Evolutionary conservation across 2,329 filamentous ascomycete species (phyloP), one percentile per base, ranked within the genome.

Genomic region (Aspergillus viridinutans): DNA sequence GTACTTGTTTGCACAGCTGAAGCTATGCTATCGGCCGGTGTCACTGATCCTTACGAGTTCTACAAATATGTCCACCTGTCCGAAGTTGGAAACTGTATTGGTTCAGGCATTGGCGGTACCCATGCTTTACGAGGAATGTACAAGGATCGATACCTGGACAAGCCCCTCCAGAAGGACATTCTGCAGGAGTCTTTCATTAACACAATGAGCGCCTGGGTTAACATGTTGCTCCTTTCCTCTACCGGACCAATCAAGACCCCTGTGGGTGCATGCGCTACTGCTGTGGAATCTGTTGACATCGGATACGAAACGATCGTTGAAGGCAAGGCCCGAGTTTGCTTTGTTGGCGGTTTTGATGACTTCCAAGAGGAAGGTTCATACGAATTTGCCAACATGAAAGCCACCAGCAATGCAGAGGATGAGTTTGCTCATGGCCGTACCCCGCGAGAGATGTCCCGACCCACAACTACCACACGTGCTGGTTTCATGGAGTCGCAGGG

Each of bases 401-500:
- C 94, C 58, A 99, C 94, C 55, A 97, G 92, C 84, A 99, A 97
- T 72, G 92, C 93, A 26, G 89, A 97, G 60, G 92, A 97, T 66
- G 95, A 38, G 75, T 90, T 99, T 67, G 91, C 87, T 9, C 94
- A 97, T 70, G 94, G 94, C 50, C 90, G 94, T 64, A 97, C 94
- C 51, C 93, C 94, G 12, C 86, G 88, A 76, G 94, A 99, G 78
- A 99, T 99, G 94, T 99, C 95, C 32, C 89, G 94, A 60, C 94
- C 94, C 4, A 95, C 92, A 4, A 99, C 94, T 48, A 99, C 94
- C 3, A 99, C 94, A 61, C 85, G 94, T 77, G 94, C 92, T 69
- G 94, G 94, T 52, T 99, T 99, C 82, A 97, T 99, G 94, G 94
- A 99, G 78, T 96, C 95, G 3, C 94, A 99, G 78, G 94, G 94